Evolutionary conservation across 2,329 filamentous ascomycete species (phyloP).

Genomic region (Neoscytalidium dimidiatum): DNA sequence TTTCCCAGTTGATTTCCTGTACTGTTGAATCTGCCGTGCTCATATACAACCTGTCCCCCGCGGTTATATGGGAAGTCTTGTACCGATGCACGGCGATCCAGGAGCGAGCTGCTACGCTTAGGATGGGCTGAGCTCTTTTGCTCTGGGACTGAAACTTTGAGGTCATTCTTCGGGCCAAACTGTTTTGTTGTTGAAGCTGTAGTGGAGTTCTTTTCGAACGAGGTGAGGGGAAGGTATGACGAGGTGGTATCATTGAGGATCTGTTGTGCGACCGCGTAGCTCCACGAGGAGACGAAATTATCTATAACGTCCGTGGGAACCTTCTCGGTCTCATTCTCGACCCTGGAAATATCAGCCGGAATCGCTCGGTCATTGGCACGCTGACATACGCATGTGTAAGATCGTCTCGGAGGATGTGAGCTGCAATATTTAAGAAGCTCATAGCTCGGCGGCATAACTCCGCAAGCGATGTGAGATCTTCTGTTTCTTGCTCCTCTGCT

Average conservation of each 20-base stretch:
- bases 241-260: slow-evolving; percentile 75
- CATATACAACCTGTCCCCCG: slow-evolving; percentile 38
- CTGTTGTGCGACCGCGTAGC: slow-evolving; percentile 74
- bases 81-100: slow-evolving; percentile 32
- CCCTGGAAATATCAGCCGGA: slow-evolving; percentile 31
- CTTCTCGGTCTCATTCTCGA: slow-evolving; percentile 29
- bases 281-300: slow-evolving; percentile 76
- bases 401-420: slow-evolving; percentile 78
- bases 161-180: slow-evolving; percentile 54
- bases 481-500: slow-evolving; percentile 55
- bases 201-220: slow-evolving; percentile 25
- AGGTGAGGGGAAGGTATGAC: slow-evolving; percentile 65
- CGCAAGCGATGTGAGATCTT: slow-evolving; percentile 78
- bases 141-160: slow-evolving; percentile 64
- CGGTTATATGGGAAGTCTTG: slow-evolving; percentile 37
- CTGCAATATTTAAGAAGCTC: slow-evolving; percentile 80
- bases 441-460: slow-evolving; percentile 83
- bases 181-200: slow-evolving; percentile 43
- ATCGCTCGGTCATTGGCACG: background rate
- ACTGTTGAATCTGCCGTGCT: slow-evolving; percentile 39
- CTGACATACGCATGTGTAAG: slow-evolving; percentile 60
- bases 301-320: slow-evolving; percentile 61
- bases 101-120: slow-evolving; percentile 63
- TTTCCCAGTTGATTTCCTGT: background rate
- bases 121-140: slow-evolving; percentile 73